Conservation (phyloP, 1,284 basidiomycete species). For the Porogramme epimiltina region DNA sequence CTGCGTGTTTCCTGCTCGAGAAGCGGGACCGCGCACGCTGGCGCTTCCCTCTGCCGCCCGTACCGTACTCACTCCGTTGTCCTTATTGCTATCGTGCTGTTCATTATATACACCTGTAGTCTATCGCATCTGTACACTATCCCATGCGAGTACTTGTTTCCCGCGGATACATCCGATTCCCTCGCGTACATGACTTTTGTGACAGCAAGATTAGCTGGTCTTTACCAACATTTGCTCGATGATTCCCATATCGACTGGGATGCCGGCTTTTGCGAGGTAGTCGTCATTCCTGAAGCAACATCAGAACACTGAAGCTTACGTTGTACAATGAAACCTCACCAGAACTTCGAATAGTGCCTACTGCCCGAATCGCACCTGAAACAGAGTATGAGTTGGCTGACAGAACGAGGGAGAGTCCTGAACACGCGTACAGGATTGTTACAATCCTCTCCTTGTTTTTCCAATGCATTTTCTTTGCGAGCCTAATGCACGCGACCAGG, state of each 20-base stretch:
- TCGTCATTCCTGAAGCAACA: conserved; percentile 75
- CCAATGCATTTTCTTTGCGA: conserved; percentile 75
- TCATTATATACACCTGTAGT: conserved; percentile 25
- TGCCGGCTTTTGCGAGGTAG: conserved; percentile 65
- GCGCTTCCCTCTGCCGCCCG: neutral
- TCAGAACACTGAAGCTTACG: neutral
- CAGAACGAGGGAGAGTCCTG: too few species aligned
- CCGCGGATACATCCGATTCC: conserved; percentile 4
- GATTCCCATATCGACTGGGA: conserved; percentile 57
- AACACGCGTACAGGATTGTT: conserved; percentile 82
- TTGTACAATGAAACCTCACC: neutral
- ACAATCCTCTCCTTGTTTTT: conserved; percentile 67
- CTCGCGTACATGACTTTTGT: too few species aligned
- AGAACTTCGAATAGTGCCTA: conserved; percentile 81
- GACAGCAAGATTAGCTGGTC: neutral
- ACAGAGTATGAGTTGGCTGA: too few species aligned
- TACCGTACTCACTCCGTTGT: conserved; percentile 11
- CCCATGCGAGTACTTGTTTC: conserved; percentile 11
- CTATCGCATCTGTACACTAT: conserved; percentile 28
- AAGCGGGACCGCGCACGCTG: too few species aligned
- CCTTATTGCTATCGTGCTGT: conserved; percentile 25
- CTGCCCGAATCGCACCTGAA: conserved; percentile 83
- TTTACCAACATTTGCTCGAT: conserved; percentile 51
- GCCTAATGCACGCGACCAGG: conserved; percentile 84
- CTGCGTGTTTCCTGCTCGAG: neutral